Conservation (phyloP, 768 basidiomycete species). For the Tubosaeta brunneosetosa region DNA sequence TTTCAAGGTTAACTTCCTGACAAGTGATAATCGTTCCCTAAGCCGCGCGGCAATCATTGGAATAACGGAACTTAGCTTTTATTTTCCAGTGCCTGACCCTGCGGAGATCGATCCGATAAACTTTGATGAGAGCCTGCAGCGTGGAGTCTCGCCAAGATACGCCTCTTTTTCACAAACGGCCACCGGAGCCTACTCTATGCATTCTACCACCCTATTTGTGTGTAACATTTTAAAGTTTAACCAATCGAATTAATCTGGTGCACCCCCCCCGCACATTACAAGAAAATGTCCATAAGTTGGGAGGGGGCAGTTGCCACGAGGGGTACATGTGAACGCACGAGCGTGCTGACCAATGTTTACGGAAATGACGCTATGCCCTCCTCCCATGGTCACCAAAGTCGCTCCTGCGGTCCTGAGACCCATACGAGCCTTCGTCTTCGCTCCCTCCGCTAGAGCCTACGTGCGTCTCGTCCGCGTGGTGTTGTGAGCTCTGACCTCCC, state of each 20-base stretch:
- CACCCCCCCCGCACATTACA: constrained; percentile 7
- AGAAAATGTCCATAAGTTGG: constrained; percentile 19
- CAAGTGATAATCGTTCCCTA: constrained; percentile 8
- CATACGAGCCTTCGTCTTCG: constrained; percentile 33
- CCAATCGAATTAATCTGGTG: constrained; percentile 1
- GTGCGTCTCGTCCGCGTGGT: constrained; percentile 23
- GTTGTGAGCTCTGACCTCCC: constrained; percentile 29
- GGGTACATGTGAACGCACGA: constrained; percentile 17
- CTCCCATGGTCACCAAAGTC: constrained; percentile 34
- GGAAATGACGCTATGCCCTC: constrained; percentile 24
- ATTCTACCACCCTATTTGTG: constrained; percentile 7
- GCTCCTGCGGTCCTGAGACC: constrained; percentile 32
- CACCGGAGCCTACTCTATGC: constrained; percentile 6
- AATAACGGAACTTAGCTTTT: constrained; percentile 10
- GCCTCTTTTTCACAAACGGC: constrained; percentile 1
- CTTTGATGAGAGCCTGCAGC: constrained; percentile 11
- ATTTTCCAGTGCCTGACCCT: constrained; percentile 21
- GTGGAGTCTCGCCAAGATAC: background rate
- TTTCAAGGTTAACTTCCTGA: constrained; percentile 28
- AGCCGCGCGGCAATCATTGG: constrained; percentile 14
- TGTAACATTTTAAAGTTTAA: constrained; percentile 12
- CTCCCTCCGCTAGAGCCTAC: constrained; percentile 28
- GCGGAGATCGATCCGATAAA: constrained; percentile 26
- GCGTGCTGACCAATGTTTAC: constrained; percentile 16
- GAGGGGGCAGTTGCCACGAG: constrained; percentile 8